phyloP scores from a whole-genome alignment of 2,329 filamentous ascomycete species.

The Penicillium corylophilum region DNA sequence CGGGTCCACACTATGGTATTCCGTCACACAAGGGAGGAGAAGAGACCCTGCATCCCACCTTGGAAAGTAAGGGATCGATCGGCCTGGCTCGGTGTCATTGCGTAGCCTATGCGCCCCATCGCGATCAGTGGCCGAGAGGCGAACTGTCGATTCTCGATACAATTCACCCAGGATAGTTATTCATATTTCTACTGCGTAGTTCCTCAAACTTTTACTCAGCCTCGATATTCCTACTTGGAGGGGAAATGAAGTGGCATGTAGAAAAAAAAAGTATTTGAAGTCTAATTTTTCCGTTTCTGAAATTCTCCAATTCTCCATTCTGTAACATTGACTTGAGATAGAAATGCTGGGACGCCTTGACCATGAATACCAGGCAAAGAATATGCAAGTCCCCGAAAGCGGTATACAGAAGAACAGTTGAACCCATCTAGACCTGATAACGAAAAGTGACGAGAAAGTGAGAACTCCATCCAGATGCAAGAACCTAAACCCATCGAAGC shows the following conservation, averaged over 20 bases:
- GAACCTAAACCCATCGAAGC: conserved; percentile 14
- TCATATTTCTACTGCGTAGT: no score
- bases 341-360: not conserved
- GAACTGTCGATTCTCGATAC: not conserved
- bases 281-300: no score
- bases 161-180: not conserved
- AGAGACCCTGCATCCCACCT: conserved; percentile 7
- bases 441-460: not conserved
- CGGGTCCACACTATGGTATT: not conserved
- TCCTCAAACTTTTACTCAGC: no score
- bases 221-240: no score
- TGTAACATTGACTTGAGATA: not conserved
- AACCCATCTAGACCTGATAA: not conserved
- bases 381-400: not conserved
- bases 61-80: conserved; percentile 3
- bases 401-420: not conserved
- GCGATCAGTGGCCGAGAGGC: not conserved
- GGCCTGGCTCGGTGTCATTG: not conserved
- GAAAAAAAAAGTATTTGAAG: no score
- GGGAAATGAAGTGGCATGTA: no score
- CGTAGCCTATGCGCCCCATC: not conserved
- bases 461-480: conserved; percentile 17
- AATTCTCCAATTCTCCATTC: not conserved
- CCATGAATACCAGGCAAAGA: not conserved
- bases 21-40: conserved; percentile 4